phyloP scores from a whole-genome alignment of 805 yeast genomes.

The Yamadazyma endophytica region DNA sequence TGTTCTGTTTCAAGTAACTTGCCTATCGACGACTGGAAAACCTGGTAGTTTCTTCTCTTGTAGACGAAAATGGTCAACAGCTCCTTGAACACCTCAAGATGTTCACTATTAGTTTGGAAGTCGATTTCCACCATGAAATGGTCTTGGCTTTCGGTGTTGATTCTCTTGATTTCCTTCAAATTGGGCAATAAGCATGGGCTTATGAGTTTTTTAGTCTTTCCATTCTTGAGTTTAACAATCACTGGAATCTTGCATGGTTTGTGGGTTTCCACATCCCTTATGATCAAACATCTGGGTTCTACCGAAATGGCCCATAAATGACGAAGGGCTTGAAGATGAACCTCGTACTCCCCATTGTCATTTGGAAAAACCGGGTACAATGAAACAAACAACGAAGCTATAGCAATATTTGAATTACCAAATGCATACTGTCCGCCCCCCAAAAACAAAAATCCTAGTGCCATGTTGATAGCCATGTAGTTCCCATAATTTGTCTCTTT shows the following conservation, averaged over 20 bases:
- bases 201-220: conserved; percentile 23
- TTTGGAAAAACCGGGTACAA: conserved; percentile 72
- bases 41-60: conserved; percentile 38
- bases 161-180: conserved; percentile 42
- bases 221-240: conserved; percentile 35
- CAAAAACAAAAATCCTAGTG: conserved; percentile 81
- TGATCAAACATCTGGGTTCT: conserved; percentile 75
- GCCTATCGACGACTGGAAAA: conserved; percentile 29
- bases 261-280: conserved; percentile 63
- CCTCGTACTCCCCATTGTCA: conserved; percentile 39
- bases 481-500: conserved; percentile 56
- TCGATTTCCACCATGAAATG: conserved; percentile 54
- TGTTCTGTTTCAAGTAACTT: conserved; percentile 33
- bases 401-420: conserved; percentile 54
- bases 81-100: conserved; percentile 39
- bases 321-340: conserved; percentile 78
- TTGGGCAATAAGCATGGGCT: conserved; percentile 75
- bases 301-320: conserved; percentile 89
- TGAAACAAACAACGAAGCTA: conserved; percentile 68
- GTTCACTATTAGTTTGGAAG: conserved; percentile 37
- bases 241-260: conserved; percentile 49
- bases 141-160: conserved; percentile 44
- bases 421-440: conserved; percentile 93
- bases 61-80: conserved; percentile 50
- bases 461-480: conserved; percentile 73